A percentile compares a stretch with the other conserved stretches of the same genome.
Evolutionary conservation across 345 rosid species (phyloP).

Genomic region (Angophora floribunda): DNA sequence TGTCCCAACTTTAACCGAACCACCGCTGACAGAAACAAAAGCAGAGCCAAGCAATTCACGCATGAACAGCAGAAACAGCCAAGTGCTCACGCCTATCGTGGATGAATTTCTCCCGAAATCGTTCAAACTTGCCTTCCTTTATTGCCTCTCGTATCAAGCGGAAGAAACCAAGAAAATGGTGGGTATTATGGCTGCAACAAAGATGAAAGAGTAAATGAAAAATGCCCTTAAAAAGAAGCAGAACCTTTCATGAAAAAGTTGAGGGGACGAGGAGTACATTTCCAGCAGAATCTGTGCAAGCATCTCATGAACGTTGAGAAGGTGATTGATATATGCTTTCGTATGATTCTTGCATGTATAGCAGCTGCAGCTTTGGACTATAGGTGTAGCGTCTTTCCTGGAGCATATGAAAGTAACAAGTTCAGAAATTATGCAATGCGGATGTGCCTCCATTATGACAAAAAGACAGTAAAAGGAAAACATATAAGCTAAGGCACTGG

Average conservation of each 20-base stretch:
- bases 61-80: slow-evolving; percentile 5
- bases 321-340: slow-evolving; percentile 66
- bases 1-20: background rate
- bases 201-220: background rate
- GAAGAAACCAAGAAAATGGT: slow-evolving; percentile 61
- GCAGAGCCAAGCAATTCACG: background rate
- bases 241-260: background rate
- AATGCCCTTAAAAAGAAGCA: background rate
- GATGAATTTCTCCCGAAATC: slow-evolving; percentile 28
- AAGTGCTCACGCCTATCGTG: slow-evolving; percentile 20
- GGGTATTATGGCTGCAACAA: slow-evolving; percentile 62
- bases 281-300: slow-evolving; percentile 68
- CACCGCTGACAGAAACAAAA: background rate
- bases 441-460: background rate
- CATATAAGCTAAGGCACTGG: background rate
- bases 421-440: background rate
- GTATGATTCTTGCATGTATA: slow-evolving; percentile 71
- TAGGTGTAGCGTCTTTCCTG: slow-evolving; percentile 55
- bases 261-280: slow-evolving; percentile 23
- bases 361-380: slow-evolving; percentile 49
- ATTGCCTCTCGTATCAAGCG: slow-evolving; percentile 43
- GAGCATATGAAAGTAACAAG: background rate
- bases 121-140: slow-evolving; percentile 40
- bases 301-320: slow-evolving; percentile 75
- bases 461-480: background rate